A percentile compares a stretch with the other conserved stretches of the same genome.
Conservation (phyloP, 2,329 filamentous ascomycete genomes). For the Apiospora phragmitis region DNA sequence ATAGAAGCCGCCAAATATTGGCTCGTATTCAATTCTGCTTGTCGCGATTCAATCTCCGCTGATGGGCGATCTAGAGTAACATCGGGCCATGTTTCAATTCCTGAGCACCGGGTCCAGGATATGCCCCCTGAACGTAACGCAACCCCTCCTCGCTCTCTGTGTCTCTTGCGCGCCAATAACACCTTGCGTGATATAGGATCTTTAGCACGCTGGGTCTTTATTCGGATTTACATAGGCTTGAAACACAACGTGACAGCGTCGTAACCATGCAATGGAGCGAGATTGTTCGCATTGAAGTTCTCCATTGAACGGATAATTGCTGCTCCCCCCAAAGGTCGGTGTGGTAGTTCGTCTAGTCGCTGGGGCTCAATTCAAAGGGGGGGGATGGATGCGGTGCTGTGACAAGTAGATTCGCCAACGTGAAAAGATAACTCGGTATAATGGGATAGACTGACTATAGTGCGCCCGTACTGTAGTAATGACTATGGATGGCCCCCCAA, state of each 20-base stretch:
- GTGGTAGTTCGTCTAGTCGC: background rate
- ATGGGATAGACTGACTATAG: background rate
- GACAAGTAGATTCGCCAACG: background rate
- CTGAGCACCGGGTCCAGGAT: background rate
- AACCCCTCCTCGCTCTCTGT: background rate
- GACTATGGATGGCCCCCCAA: background rate
- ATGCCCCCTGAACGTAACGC: background rate
- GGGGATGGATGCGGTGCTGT: background rate
- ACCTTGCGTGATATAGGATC: background rate
- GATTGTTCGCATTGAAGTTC: background rate
- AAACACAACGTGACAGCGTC: slow-evolving; percentile 5
- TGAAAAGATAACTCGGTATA: background rate
- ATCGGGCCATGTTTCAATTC: slow-evolving; percentile 11
- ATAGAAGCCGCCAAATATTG: background rate
- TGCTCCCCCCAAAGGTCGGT: background rate
- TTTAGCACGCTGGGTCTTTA: background rate
- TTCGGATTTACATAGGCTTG: slow-evolving; percentile 3
- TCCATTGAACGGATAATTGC: background rate
- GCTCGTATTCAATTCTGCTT: slow-evolving; percentile 1
- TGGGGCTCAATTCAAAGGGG: background rate
- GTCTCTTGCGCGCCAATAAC: background rate
- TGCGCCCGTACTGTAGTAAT: background rate
- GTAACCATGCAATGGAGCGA: background rate
- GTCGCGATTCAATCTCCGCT: slow-evolving; percentile 9
- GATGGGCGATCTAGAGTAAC: slow-evolving; percentile 10